A percentile compares a stretch with the other conserved stretches of the same genome.
Conservation (phyloP, 352 stramenopile genomes). For the Achlya hypogyna region DNA sequence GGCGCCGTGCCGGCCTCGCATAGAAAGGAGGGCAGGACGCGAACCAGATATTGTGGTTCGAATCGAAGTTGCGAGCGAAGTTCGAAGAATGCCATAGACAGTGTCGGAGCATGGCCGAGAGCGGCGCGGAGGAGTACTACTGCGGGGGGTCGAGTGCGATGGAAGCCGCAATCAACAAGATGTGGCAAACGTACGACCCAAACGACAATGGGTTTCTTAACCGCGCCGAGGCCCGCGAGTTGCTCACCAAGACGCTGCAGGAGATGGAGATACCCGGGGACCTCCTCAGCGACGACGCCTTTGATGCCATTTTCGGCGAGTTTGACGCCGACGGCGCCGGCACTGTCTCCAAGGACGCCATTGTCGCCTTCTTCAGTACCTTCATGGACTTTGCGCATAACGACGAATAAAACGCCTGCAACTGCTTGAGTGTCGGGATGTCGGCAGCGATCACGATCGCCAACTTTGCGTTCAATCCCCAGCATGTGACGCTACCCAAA, state of each 20-base stretch:
- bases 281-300: conserved; percentile 2
- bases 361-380: conserved; percentile 15
- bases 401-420: background rate
- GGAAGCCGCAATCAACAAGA: conserved; percentile 5
- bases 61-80: background rate
- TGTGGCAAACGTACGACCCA: background rate
- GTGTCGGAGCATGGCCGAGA: background rate
- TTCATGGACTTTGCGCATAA: conserved; percentile 13
- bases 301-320: conserved; percentile 3
- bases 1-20: no score
- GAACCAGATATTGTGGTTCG: no score
- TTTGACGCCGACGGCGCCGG: conserved; percentile 3
- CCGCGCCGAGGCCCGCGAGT: background rate
- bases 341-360: conserved; percentile 6
- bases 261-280: conserved; percentile 9
- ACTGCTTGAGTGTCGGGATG: background rate
- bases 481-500: background rate
- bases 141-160: background rate
- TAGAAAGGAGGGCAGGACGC: no score
- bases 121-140: background rate
- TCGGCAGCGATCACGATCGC: background rate
- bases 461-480: background rate
- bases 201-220: conserved; percentile 7
- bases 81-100: background rate
- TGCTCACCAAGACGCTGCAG: conserved; percentile 1